Evolutionary conservation across 768 basidiomycete genomes (phyloP), one percentile per base, ranked within the genome.

Genomic region (Cystofilobasidium ferigula): DNA sequence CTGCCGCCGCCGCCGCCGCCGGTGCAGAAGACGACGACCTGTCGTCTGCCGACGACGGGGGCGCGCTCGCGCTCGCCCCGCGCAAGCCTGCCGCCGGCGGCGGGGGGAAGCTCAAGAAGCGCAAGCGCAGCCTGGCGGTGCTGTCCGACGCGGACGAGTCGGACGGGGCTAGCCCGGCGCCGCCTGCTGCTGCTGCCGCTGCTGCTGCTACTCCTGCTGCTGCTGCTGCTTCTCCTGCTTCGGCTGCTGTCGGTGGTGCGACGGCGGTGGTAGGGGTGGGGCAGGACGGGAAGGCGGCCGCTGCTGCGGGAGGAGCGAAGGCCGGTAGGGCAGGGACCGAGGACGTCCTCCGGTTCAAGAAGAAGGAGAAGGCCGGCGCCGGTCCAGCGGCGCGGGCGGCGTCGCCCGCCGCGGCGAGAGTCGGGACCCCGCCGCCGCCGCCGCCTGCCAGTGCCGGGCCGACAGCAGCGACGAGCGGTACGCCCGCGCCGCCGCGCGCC

Each of bases 101-200:
- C 5, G 47, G 34, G 2, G 35, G 32, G 10, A 28, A 45, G 36
- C 48, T 40, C 13, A 68, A 68, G 57, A 68, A 68, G 62, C 57
- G 67, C 34, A 68, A 68, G 56, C 54, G 61, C n/a, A 56, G 36
- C 22, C 24, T 62, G 2, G 36, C 58, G 42, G 47, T 61, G 1
- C 48, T 61, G 28, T 56, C 57, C 20, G 28, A 54, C 22, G 63
- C 57, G 51, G 43, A 28, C 34, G 63, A 64, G 24, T n/a, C 34
- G 12, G 34, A 58, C 43, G 40, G 45, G 12, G 26, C 30, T 24
- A n/a, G 45, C 45, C 38, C 57, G 57, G 16, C 51, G 18, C 28
- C 51, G 16, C 18, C 48, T 42, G 48, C 18, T 26, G 48, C 48
- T 32, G 48, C 48, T 45, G 45, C 45, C 22, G 20, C 45, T 47